Percentiles rank a stretch among this genome's conserved stretches.
phyloP scores from a whole-genome alignment of 805 yeast genomes.

The Ogataea zsoltii region DNA sequence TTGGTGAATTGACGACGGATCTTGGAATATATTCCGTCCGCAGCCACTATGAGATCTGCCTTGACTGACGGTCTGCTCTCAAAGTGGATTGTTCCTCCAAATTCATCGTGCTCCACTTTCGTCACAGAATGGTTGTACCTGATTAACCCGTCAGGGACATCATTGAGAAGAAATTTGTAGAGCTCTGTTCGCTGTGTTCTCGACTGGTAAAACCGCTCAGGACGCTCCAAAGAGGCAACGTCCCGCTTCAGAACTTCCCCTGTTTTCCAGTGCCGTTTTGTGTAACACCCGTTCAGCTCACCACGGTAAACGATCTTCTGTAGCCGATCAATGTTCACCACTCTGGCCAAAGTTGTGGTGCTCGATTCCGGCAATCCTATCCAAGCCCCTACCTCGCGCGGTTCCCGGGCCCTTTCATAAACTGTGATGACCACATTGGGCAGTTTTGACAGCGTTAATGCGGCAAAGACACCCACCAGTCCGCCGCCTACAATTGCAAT shows the following conservation, averaged over 20 bases:
- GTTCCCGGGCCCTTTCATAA: conserved; percentile 2
- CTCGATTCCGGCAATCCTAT: background rate
- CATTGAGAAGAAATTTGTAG: conserved; percentile 3
- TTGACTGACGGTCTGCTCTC: background rate
- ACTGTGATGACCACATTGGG: conserved; percentile 5
- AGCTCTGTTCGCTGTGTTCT: conserved; percentile 3
- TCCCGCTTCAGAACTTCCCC: conserved; percentile 1
- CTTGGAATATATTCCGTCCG: conserved; percentile 9
- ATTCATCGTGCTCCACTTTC: background rate
- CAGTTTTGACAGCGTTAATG: conserved; percentile 1
- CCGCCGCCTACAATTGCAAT: conserved; percentile 24
- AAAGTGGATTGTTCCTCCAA: conserved; percentile 2
- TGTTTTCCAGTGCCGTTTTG: conserved; percentile 5
- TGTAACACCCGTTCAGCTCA: background rate
- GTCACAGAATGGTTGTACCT: background rate
- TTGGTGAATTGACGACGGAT: conserved; percentile 9
- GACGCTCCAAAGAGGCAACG: background rate
- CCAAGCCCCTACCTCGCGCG: conserved; percentile 3
- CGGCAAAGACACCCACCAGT: conserved; percentile 3
- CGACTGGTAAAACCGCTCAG: background rate
- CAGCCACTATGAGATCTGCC: conserved; percentile 9
- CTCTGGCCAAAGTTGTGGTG: background rate
- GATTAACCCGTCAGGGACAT: conserved; percentile 1
- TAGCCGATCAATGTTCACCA: background rate
- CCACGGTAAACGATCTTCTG: conserved; percentile 1